These are phyloP conservation scores for Ganoderma meredithae DNA, from an alignment of 1,284 basidiomycete species.

Conservation along the genomic window DNA sequence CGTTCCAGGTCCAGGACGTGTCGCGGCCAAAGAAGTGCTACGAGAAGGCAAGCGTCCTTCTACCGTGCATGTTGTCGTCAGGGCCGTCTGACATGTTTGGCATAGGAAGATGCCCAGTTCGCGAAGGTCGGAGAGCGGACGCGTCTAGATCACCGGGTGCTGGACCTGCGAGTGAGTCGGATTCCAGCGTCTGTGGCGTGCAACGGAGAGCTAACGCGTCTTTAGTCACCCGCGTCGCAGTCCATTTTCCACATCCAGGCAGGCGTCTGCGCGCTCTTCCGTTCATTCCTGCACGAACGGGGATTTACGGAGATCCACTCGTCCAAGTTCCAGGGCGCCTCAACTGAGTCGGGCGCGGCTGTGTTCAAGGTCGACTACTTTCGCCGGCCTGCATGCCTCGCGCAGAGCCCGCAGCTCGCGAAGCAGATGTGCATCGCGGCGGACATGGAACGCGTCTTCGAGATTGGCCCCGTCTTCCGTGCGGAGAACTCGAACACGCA, in stretches of 20 bases:
- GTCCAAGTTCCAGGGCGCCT: slow-evolving; percentile 76
- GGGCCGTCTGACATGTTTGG: slow-evolving; percentile 39
- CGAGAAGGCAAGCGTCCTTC: slow-evolving; percentile 22
- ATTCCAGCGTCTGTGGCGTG: background rate
- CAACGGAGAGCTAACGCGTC: background rate
- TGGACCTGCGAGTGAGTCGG: slow-evolving; percentile 60
- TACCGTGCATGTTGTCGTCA: background rate
- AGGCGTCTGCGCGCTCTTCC: slow-evolving; percentile 69
- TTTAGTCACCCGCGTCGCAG: slow-evolving; percentile 65
- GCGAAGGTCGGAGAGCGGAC: slow-evolving; percentile 60
- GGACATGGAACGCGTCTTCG: slow-evolving; percentile 76
- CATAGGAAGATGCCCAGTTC: slow-evolving; percentile 45
- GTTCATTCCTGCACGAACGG: slow-evolving; percentile 61
- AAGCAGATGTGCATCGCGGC: slow-evolving; percentile 83
- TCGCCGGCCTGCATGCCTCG: slow-evolving; percentile 69
- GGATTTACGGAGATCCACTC: slow-evolving; percentile 75
- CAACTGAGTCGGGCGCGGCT: slow-evolving; percentile 70
- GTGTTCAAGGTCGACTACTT: slow-evolving; percentile 84
- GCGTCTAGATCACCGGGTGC: slow-evolving; percentile 71
- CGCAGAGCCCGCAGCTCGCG: slow-evolving; percentile 74
- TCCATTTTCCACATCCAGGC: slow-evolving; percentile 76
- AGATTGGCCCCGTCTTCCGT: slow-evolving; percentile 77
- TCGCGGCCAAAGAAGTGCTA: slow-evolving; percentile 38
- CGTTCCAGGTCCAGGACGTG: slow-evolving; percentile 52
- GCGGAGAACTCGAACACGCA: slow-evolving; percentile 80